Conservation (phyloP, 1,139 yeast genomes). For the Candida sp. region DNA sequence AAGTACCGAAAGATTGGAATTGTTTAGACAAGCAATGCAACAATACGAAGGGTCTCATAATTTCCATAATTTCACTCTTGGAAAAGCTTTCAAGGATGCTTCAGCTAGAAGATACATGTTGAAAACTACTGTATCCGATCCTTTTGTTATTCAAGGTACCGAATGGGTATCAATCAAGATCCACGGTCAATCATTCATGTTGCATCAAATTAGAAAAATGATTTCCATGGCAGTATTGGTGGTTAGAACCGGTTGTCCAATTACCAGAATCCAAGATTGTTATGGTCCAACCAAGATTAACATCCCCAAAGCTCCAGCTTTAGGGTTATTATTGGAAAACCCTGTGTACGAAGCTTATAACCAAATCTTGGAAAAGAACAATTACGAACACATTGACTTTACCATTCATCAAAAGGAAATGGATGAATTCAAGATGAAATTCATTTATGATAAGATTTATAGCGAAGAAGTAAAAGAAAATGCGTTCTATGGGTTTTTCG, state of each 20-base stretch:
- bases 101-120: constrained; percentile 84
- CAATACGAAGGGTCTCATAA: constrained; percentile 86
- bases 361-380: constrained; percentile 64
- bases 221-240: constrained; percentile 91
- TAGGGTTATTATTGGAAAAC: constrained; percentile 84
- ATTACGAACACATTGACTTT: constrained; percentile 77
- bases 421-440: constrained; percentile 83
- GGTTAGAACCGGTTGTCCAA: constrained; percentile 83
- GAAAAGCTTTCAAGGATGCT: constrained; percentile 83
- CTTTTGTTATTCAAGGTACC: constrained; percentile 87
- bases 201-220: constrained; percentile 98
- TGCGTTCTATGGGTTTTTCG: constrained; percentile 84
- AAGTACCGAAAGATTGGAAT: constrained; percentile 53
- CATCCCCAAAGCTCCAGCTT: constrained; percentile 97
- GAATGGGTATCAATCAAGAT: constrained; percentile 97
- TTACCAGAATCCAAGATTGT: constrained; percentile 71
- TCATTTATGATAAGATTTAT: constrained; percentile 89
- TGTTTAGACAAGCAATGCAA: constrained; percentile 66
- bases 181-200: constrained; percentile 98
- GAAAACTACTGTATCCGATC: constrained; percentile 76
- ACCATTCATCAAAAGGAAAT: constrained; percentile 65
- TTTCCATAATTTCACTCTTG: constrained; percentile 92
- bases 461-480: constrained; percentile 86
- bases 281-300: constrained; percentile 73
- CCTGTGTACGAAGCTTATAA: constrained; percentile 93